These are phyloP conservation scores for Hypholoma fasciculare DNA, from an alignment of 768 basidiomycete species.

Conservation along the genomic window DNA sequence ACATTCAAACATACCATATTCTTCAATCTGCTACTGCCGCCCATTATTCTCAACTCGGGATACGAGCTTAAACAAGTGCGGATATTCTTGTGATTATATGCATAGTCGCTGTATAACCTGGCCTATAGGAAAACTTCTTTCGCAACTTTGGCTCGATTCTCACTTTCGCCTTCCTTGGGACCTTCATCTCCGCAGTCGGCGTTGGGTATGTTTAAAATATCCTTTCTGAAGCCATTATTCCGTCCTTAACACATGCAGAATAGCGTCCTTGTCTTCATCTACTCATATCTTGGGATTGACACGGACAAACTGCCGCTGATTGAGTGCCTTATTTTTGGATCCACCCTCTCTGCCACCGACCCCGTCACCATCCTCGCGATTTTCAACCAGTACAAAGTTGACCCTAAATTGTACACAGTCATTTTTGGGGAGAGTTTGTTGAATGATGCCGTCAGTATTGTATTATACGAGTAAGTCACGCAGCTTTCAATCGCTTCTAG, in stretches of 20 bases:
- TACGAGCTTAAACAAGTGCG: constrained; percentile 95
- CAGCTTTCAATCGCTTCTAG: background rate
- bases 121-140: constrained; percentile 90
- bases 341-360: constrained; percentile 95
- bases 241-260: constrained; percentile 48
- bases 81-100: background rate
- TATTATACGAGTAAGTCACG: constrained; percentile 97
- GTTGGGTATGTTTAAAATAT: constrained; percentile 75
- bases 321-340: constrained; percentile 96
- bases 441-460: constrained; percentile 99
- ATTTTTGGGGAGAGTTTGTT: constrained; percentile 97
- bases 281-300: constrained; percentile 91
- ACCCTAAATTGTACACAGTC: constrained; percentile 95
- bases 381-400: constrained; percentile 98
- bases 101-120: constrained; percentile 4
- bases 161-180: constrained; percentile 91
- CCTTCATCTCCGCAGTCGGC: constrained; percentile 94
- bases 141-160: constrained; percentile 97
- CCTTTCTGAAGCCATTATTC: background rate
- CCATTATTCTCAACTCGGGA: constrained; percentile 97
- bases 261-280: constrained; percentile 93
- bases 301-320: constrained; percentile 81
- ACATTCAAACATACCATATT: constrained; percentile 97
- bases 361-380: constrained; percentile 98
- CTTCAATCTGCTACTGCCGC: constrained; percentile 97